Evolutionary conservation across 257 asterid species (phyloP).

Genomic region (Capsicum rhomboideum): DNA sequence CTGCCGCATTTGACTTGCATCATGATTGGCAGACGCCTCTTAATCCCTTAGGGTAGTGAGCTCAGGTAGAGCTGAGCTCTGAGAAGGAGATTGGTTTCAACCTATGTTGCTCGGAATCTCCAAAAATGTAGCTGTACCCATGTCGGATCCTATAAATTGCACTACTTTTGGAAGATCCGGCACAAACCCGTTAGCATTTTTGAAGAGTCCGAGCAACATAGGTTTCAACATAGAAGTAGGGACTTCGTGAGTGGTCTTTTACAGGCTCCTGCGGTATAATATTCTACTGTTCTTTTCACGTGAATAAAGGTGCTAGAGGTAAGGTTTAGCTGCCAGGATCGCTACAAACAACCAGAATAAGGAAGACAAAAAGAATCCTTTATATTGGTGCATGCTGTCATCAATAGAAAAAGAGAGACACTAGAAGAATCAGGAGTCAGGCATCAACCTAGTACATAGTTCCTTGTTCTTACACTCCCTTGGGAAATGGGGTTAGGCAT

Average conservation of each 20-base stretch:
- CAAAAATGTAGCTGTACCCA: background rate
- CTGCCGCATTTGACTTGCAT: background rate
- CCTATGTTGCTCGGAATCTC: background rate
- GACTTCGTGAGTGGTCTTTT: background rate
- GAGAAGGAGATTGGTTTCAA: background rate
- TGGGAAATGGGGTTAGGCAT: background rate
- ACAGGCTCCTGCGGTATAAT: background rate
- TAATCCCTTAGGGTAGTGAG: background rate
- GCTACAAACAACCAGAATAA: background rate
- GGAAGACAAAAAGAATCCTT: background rate
- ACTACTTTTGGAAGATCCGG: background rate
- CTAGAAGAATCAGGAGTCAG: background rate
- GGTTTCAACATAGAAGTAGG: background rate
- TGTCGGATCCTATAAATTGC: background rate
- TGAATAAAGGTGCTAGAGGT: background rate
- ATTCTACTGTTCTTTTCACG: background rate
- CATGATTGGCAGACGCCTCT: background rate
- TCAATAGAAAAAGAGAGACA: background rate
- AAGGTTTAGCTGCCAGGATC: background rate
- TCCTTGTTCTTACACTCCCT: background rate
- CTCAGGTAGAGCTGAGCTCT: too few relatives aligned
- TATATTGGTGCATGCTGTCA: background rate
- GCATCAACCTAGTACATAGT: background rate
- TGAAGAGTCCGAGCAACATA: background rate
- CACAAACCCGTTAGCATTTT: background rate